Evolutionary conservation across 2,329 filamentous ascomycete species (phyloP).

Genomic region (Penicillium expansum): DNA sequence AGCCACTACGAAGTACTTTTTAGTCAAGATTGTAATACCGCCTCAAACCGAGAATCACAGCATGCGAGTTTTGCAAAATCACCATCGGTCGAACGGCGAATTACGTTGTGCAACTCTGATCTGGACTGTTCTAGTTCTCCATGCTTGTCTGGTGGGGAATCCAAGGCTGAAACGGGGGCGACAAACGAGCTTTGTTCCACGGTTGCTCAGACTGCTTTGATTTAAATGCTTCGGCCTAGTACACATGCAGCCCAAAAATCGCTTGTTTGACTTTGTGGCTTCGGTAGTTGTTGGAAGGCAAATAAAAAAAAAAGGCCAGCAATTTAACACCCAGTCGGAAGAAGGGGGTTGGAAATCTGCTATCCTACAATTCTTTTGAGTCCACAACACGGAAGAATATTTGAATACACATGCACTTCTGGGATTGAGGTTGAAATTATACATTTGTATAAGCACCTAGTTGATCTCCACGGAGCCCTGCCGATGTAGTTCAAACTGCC

Average conservation of each 20-base stretch:
- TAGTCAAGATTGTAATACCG: background rate
- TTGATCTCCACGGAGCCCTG: background rate
- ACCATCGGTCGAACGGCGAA: background rate
- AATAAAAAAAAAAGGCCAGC: background rate
- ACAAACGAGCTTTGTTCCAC: background rate
- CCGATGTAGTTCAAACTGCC: background rate
- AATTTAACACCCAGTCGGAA: background rate
- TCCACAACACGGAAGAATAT: background rate
- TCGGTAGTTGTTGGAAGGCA: background rate
- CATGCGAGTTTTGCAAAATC: conserved; percentile 1
- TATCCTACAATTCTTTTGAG: too few relatives aligned
- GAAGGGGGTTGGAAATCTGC: background rate
- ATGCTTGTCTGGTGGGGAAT: background rate
- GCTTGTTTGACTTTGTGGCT: background rate
- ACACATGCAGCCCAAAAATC: background rate
- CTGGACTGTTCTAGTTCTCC: background rate
- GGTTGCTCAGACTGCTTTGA: background rate
- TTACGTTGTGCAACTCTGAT: background rate
- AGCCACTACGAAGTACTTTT: background rate
- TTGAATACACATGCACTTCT: background rate
- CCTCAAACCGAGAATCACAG: background rate
- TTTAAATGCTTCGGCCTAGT: conserved; percentile 1
- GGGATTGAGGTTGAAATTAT: background rate
- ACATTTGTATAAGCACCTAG: background rate
- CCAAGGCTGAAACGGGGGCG: background rate